Evolutionary conservation across 192 early-diverging fungal genomes (phyloP).

Genomic region (Funneliformis mosseae): DNA sequence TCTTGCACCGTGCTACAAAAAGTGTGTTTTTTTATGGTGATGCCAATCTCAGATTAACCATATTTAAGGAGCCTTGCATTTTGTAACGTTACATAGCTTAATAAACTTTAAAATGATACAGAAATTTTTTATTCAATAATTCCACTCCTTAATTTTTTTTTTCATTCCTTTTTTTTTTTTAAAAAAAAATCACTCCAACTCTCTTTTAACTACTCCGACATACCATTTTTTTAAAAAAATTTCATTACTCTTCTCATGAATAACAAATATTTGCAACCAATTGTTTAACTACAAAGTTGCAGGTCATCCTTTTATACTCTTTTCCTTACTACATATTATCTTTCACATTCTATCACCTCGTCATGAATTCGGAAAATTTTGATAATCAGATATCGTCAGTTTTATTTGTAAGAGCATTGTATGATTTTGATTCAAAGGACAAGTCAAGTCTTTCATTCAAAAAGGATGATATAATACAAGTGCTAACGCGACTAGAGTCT

Average conservation of each 20-base stretch:
- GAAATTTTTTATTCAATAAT: too few species aligned
- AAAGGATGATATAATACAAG: constrained; percentile 87
- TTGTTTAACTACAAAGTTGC: neutral
- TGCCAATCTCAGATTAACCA: neutral
- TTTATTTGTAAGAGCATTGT: constrained; percentile 64
- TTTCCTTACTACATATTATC: neutral
- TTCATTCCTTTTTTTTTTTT: too few species aligned
- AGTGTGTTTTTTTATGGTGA: neutral
- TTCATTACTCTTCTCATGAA: too few species aligned
- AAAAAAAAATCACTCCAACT: too few species aligned
- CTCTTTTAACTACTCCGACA: too few species aligned
- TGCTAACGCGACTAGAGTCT: constrained; percentile 83
- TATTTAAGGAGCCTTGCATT: neutral
- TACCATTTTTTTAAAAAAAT: too few species aligned
- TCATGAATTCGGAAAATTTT: neutral
- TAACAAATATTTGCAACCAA: neutral
- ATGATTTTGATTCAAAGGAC: constrained; percentile 83
- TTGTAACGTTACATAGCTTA: neutral
- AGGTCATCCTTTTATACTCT: neutral
- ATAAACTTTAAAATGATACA: too few species aligned
- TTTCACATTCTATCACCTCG: neutral
- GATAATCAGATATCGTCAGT: neutral
- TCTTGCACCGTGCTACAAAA: too few species aligned
- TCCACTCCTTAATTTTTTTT: too few species aligned
- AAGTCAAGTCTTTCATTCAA: constrained; percentile 79